Evolutionary conservation across 225 moss, liverwort and hornwort species (phyloP), one percentile per base, ranked within the genome.

Genomic region (Straminergon stramineum): DNA sequence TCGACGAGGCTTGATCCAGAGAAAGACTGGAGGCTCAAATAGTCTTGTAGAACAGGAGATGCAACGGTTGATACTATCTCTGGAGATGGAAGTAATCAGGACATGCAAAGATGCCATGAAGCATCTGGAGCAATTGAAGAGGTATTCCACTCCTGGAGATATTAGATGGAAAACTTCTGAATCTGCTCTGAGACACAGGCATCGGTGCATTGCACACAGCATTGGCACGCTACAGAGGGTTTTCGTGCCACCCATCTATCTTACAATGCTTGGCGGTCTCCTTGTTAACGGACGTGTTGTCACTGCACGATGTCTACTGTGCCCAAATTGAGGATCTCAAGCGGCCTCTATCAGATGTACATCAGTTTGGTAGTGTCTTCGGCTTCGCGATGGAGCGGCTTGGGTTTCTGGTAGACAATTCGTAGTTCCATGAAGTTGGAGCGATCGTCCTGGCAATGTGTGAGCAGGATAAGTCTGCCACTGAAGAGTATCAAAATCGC

Each of bases 381-480:
- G 92, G 92, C 76, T 90, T 85, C 79, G 94, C 89, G 64, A 89
- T 93, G 92, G 93, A 92, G 86, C 89, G 91, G n/a, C 94, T 98
- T 77, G 93, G 93, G 84, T 64, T 86, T 76, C 93, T 95, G 68
- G 92, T 95, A 32, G 95, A 93, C 76, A 88, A 93, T 88, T 91
- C 94, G 87, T 91, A 96, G 80, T 95, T 96, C 80, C 94, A 91
- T 79, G 97, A 97, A 91, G 92, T 92, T 84, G 98, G 98, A 69
- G 96, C 95, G 69, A 93, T 98, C 85, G 96, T 93, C 79, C 94
- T 96, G 90, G 96, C 93, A 82, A 93, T 97, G 95, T 97, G 96
- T 92, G 96, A 97, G 87, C 97, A 97, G 87, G 96, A 96, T 83
- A 85, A 83, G n/a, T 89, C 87, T 91, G 94, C 66, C 71, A 79